These are phyloP conservation scores for Emericellopsis cladophorae DNA, from an alignment of 2,329 filamentous ascomycete genomes.

Conservation along the genomic window DNA sequence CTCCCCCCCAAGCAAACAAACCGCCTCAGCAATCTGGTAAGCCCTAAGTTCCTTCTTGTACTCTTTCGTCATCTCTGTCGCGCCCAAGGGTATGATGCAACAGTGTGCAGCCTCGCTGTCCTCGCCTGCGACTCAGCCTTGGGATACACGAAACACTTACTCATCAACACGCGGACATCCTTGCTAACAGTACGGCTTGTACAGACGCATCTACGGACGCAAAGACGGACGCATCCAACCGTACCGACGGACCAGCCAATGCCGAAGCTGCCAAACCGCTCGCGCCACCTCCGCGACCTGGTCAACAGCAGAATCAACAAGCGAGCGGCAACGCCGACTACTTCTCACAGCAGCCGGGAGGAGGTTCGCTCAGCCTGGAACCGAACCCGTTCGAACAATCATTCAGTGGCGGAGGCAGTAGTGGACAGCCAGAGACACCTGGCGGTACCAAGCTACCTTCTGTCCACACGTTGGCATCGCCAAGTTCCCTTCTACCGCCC, in stretches of 20 bases:
- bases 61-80: slow-evolving; percentile 6
- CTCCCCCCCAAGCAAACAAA: slow-evolving; percentile 31
- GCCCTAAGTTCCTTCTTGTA: slow-evolving; percentile 9
- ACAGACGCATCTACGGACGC: slow-evolving; percentile 29
- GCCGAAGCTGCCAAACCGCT: slow-evolving; percentile 51
- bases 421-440: slow-evolving; percentile 57
- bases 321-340: slow-evolving; percentile 48
- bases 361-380: slow-evolving; percentile 55
- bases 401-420: slow-evolving; percentile 47
- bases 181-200: neutral
- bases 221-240: slow-evolving; percentile 32
- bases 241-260: slow-evolving; percentile 38
- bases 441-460: slow-evolving; percentile 75
- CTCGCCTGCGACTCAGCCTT: neutral
- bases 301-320: slow-evolving; percentile 23
- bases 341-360: slow-evolving; percentile 45
- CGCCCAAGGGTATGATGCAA: slow-evolving; percentile 4
- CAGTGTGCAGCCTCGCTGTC: neutral
- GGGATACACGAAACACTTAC: no score
- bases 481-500: slow-evolving; percentile 66
- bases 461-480: slow-evolving; percentile 82
- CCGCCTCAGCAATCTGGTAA: slow-evolving; percentile 30
- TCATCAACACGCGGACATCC: no score
- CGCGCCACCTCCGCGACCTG: slow-evolving; percentile 57
- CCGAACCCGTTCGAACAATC: slow-evolving; percentile 97